phyloP scores from a whole-genome alignment of 345 rosid species.

The Conringia planisiliqua region DNA sequence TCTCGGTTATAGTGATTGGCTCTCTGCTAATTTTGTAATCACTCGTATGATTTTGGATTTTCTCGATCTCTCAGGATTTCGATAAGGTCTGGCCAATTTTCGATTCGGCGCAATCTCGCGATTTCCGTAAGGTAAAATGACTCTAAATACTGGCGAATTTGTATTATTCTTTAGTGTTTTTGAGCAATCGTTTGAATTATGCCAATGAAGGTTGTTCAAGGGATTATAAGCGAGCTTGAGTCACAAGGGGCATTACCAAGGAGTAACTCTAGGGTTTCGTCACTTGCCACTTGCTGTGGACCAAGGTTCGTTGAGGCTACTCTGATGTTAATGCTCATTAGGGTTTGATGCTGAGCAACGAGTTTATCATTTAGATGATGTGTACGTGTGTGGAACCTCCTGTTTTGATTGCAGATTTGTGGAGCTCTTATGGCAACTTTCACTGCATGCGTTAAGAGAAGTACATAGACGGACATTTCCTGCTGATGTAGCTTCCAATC shows the following conservation, averaged over 20 bases:
- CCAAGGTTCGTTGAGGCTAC: constrained; percentile 60
- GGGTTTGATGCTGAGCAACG: not conserved
- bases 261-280: constrained; percentile 98
- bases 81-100: constrained; percentile 99
- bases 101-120: constrained; percentile 98
- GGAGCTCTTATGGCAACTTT: constrained; percentile 98
- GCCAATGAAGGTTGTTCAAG: constrained; percentile 81
- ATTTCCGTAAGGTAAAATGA: constrained; percentile 77
- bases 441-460: constrained; percentile 92
- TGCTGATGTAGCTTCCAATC: constrained; percentile 77
- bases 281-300: constrained; percentile 98
- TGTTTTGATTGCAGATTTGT: constrained; percentile 71
- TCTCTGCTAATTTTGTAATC: not conserved
- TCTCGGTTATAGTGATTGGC: not conserved
- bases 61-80: constrained; percentile 80
- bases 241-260: constrained; percentile 98
- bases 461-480: constrained; percentile 95
- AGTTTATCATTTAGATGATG: not conserved
- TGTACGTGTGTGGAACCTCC: not conserved
- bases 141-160: not conserved
- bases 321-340: not conserved
- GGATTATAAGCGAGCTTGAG: constrained; percentile 95
- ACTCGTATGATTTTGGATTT: constrained; percentile 14
- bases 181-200: constrained; percentile 9
- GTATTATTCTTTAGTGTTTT: not conserved